Percentiles rank a stretch among this genome's conserved stretches.
Evolutionary conservation across 2,329 filamentous ascomycete genomes (phyloP).

Genomic region (Aschersonia sp.): DNA sequence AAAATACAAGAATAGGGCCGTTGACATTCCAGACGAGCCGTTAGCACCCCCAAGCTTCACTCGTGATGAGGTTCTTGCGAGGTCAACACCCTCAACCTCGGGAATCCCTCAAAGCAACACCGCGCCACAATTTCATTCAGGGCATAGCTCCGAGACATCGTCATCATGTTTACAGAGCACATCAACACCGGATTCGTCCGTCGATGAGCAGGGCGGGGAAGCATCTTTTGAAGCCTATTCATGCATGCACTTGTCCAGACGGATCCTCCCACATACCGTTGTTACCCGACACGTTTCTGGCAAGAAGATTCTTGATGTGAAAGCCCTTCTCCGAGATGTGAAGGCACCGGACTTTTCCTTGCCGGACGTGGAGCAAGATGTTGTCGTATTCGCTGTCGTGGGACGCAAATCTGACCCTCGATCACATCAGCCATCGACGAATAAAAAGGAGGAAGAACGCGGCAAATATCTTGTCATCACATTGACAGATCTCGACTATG

Average conservation of each 20-base stretch:
- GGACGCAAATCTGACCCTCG: conserved; percentile 78
- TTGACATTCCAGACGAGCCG: conserved; percentile 35
- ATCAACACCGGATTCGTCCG: conserved; percentile 1
- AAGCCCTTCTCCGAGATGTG: conserved; percentile 66
- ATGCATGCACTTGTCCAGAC: conserved; percentile 64
- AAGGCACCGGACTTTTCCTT: conserved; percentile 72
- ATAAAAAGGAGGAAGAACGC: conserved; percentile 35
- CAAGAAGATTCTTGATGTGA: conserved; percentile 65
- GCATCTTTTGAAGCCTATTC: conserved; percentile 76
- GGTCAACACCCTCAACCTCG: conserved; percentile 7
- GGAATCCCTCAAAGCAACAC: conserved; percentile 29
- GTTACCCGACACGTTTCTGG: conserved; percentile 63
- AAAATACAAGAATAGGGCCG: conserved; percentile 40
- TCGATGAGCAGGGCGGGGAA: conserved; percentile 11
- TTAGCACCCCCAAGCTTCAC: conserved; percentile 38
- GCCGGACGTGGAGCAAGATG: conserved; percentile 72
- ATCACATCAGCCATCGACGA: conserved; percentile 32
- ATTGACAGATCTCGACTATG: conserved; percentile 78
- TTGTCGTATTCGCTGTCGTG: conserved; percentile 78
- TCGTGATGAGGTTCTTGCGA: conserved; percentile 45
- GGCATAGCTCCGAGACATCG: conserved; percentile 6
- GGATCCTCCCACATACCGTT: conserved; percentile 68
- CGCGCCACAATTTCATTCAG: conserved; percentile 14
- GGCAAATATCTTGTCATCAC: conserved; percentile 90
- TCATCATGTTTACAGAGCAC: not conserved